Conservation (phyloP, 2,329 filamentous ascomycete species). For the Penicillium sp. region DNA sequence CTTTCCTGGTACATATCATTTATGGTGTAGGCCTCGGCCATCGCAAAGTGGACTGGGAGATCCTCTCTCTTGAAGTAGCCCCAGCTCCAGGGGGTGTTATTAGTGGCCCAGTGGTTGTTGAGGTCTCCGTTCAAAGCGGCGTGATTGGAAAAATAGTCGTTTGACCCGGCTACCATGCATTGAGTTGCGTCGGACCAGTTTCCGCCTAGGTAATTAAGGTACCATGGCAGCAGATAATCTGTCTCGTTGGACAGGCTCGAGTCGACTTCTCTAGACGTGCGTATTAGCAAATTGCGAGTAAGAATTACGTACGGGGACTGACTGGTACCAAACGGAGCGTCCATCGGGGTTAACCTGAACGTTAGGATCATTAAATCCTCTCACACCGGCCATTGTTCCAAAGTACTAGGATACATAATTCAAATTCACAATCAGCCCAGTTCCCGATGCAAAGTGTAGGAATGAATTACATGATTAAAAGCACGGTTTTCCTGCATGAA, state of each 20-base stretch:
- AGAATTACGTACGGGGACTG: background rate
- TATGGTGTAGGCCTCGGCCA: constrained; percentile 53
- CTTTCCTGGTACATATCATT: constrained; percentile 57
- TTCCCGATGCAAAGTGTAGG: background rate
- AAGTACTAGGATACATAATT: constrained; percentile 44
- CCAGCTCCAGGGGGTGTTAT: constrained; percentile 54
- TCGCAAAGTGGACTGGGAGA: constrained; percentile 52
- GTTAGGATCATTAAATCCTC: constrained; percentile 56
- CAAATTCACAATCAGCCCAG: background rate
- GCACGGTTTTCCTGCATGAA: constrained; percentile 54
- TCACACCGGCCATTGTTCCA: constrained; percentile 53
- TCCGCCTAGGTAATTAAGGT: constrained; percentile 54
- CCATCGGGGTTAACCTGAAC: constrained; percentile 47
- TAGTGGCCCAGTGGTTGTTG: constrained; percentile 53
- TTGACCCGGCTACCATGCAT: constrained; percentile 51
- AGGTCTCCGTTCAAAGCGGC: constrained; percentile 48
- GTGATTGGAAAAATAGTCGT: constrained; percentile 52
- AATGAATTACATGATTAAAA: constrained; percentile 30
- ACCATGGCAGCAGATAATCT: constrained; percentile 49
- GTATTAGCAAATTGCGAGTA: background rate
- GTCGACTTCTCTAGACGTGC: constrained; percentile 31
- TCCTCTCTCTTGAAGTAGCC: constrained; percentile 50
- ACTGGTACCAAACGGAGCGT: constrained; percentile 48
- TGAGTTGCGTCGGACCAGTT: constrained; percentile 49
- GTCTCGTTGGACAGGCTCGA: constrained; percentile 32